Base-by-base conservation (phyloP, 2,329 filamentous ascomycete genomes). In the Thielaviopsis populi region DNA sequence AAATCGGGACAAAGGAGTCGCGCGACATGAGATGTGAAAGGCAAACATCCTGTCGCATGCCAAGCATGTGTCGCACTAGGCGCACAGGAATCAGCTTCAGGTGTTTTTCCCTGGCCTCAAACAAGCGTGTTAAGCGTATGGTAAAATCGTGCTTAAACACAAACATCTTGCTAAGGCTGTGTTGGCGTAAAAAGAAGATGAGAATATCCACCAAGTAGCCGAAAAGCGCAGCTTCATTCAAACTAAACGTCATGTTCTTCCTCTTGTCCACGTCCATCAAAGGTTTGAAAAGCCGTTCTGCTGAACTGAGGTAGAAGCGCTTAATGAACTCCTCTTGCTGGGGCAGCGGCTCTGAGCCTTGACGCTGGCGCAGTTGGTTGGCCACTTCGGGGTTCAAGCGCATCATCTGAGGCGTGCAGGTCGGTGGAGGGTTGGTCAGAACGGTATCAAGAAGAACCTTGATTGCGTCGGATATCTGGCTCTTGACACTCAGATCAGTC, bases 51-150 rank as follows among this genome's bases (percentile, higher is more conserved):
- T 97, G 92, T 70, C 94, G 87, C 43, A 96, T 80, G 56, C 85
- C 85, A 65, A 96, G 82, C 66, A 95, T 83, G 54, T 88, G 89
- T 41, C 92, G 88, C 77, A 97, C 92, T 75, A 96, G 96, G 72
- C 96, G 94, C 68, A 99, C 82, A 5, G 91, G 89, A 69, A 90
- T 89, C 91, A 99, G 82, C 74, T 92, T 91, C 68, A 99, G 77
- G 72, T 96, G 91, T 76, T 97, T 97, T 74, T 97, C 89, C 10
- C 85, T 85, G 66, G 87, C 91, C 54, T 79, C 78, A 68, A 99
- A 81, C 66, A 99, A 81, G 73, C 95, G 90, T 59, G 86, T 85
- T 66, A 96, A 86, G 48, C 91, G 84, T 67, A 85, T 81, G 7
- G 88, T 84, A 54, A 97, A 79, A 65, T 87, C 85, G 73, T 96